phyloP scores from a whole-genome alignment of 441 rosid genomes.

The Biscutella laevigata region DNA sequence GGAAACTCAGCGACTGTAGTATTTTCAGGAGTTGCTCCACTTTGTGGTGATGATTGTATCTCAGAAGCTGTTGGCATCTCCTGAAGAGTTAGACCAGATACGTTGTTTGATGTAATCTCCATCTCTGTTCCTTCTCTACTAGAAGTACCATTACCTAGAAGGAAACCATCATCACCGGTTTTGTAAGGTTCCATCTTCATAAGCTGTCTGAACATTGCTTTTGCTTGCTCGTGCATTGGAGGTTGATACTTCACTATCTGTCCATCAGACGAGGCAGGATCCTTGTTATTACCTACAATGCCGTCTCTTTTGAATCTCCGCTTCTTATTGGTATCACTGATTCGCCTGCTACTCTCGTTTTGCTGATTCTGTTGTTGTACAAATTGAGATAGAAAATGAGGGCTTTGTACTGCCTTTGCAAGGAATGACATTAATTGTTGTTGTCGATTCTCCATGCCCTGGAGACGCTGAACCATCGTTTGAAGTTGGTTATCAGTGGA shows the following conservation, averaged over 20 bases:
- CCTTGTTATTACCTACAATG: constrained; percentile 35
- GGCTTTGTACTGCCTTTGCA: constrained; percentile 87
- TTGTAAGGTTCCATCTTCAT: constrained; percentile 50
- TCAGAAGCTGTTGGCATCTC: constrained; percentile 70
- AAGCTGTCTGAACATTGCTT: constrained; percentile 56
- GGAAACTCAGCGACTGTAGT: too few species aligned
- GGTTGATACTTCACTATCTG: constrained; percentile 84
- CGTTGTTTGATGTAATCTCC: constrained; percentile 32
- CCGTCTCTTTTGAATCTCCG: constrained; percentile 75
- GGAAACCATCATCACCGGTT: constrained; percentile 37
- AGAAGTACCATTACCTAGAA: constrained; percentile 34
- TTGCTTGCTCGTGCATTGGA: constrained; percentile 57
- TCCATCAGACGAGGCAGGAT: constrained; percentile 49
- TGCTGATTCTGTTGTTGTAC: constrained; percentile 89
- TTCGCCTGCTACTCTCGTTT: constrained; percentile 62
- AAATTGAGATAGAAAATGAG: constrained; percentile 82
- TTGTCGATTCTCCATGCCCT: constrained; percentile 93
- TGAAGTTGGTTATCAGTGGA: constrained; percentile 74
- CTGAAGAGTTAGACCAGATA: constrained; percentile 63
- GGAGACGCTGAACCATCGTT: constrained; percentile 72
- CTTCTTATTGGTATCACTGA: constrained; percentile 63
- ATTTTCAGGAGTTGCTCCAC: constrained; percentile 32
- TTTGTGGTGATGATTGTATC: constrained; percentile 29
- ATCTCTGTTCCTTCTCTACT: constrained; percentile 35
- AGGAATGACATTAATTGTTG: constrained; percentile 92